Conservation (phyloP, 768 basidiomycete species). For the Jaapia argillacea region DNA sequence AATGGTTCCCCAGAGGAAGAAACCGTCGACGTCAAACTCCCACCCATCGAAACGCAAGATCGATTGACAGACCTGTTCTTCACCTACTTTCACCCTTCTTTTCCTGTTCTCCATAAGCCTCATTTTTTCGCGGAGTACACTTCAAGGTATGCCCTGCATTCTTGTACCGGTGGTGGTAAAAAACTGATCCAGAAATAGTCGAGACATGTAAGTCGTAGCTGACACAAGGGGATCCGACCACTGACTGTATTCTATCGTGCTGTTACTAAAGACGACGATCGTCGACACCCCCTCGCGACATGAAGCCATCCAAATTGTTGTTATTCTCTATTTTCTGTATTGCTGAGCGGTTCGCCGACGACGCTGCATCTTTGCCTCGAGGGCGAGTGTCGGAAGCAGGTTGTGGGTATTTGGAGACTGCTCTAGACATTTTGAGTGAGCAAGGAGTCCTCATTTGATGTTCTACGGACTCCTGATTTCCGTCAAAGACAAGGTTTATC, state of each 20-base stretch:
- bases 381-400: not conserved
- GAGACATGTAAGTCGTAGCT: no score
- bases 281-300: no score
- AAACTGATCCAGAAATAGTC: no score
- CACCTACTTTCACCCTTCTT: conserved; percentile 73
- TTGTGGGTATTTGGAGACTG: not conserved
- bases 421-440: conserved; percentile 3
- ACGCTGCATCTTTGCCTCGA: not conserved
- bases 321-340: not conserved
- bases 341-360: not conserved
- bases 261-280: no score
- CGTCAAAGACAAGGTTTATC: conserved; percentile 46
- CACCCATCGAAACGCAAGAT: conserved; percentile 54
- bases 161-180: no score
- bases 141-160: conserved; percentile 28
- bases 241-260: no score
- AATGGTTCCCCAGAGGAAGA: conserved; percentile 34
- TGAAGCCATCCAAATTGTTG: not conserved
- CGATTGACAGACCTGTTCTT: conserved; percentile 69
- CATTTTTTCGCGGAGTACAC: conserved; percentile 60
- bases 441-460: not conserved
- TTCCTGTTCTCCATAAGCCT: conserved; percentile 67
- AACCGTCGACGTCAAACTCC: conserved; percentile 38
- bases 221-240: no score
- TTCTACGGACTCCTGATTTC: not conserved